phyloP scores from a whole-genome alignment of 805 yeast genomes.

The Allodekkera sacchari region DNA sequence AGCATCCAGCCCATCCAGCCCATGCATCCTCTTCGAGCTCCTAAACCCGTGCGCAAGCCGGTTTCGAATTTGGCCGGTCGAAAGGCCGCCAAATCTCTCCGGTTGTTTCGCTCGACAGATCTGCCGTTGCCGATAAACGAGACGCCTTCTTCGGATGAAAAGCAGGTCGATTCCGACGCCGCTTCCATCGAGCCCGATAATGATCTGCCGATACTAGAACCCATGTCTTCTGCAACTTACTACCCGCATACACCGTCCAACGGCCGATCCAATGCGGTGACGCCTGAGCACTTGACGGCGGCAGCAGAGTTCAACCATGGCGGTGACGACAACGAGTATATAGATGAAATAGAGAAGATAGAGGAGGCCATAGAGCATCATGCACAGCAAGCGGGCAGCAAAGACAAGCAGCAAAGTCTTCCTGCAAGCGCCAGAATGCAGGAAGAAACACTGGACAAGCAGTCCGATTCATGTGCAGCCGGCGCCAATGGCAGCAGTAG shows the following conservation, averaged over 20 bases:
- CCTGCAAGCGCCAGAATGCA: too few relatives aligned
- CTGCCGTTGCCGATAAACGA: too few relatives aligned
- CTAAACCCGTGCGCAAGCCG: too few relatives aligned
- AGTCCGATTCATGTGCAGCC: background rate
- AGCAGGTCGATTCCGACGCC: background rate
- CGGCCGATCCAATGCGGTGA: constrained; percentile 7
- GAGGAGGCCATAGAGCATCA: constrained; percentile 14
- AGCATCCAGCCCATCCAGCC: too few relatives aligned
- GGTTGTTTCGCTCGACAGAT: constrained; percentile 40
- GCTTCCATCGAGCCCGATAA: background rate
- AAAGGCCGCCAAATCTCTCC: constrained; percentile 38
- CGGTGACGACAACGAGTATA: constrained; percentile 13
- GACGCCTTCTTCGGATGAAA: background rate
- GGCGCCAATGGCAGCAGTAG: background rate
- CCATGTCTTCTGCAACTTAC: constrained; percentile 63
- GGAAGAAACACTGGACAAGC: too few relatives aligned
- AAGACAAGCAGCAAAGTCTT: constrained; percentile 1
- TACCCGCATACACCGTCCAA: constrained; percentile 52
- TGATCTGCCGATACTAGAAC: constrained; percentile 36
- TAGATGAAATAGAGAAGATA: constrained; percentile 18
- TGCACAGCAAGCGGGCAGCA: background rate
- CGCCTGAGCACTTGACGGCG: constrained; percentile 39
- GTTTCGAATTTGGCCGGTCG: constrained; percentile 30
- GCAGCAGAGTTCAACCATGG: constrained; percentile 38
- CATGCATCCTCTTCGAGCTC: too few relatives aligned